Conservation (phyloP, 2,329 filamentous ascomycete species). For the Fusarium papillatum region DNA sequence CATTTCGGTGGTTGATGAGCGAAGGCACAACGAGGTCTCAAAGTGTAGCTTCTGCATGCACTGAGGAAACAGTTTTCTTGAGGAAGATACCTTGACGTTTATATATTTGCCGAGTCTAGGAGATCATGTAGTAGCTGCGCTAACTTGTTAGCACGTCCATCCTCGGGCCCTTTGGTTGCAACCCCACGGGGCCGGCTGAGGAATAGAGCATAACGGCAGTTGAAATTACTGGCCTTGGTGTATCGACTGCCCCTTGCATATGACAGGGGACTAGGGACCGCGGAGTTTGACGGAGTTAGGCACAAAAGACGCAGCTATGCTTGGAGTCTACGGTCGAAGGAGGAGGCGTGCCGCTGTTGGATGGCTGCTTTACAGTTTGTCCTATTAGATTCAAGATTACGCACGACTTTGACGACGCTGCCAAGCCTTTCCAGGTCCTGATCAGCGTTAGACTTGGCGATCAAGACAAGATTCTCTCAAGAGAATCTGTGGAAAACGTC, state of each 20-base stretch:
- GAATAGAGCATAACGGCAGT: background rate
- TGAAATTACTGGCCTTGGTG: background rate
- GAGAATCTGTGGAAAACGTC: background rate
- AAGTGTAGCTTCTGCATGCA: background rate
- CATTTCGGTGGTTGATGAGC: background rate
- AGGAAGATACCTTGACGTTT: background rate
- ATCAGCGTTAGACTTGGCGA: background rate
- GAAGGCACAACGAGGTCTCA: background rate
- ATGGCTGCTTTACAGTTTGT: background rate
- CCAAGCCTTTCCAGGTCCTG: background rate
- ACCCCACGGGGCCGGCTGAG: background rate
- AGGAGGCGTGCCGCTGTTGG: background rate
- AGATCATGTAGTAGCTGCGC: background rate
- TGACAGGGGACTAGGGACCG: background rate
- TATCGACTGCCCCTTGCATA: background rate
- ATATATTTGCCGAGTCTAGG: background rate
- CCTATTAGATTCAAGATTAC: background rate
- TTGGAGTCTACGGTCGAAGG: background rate
- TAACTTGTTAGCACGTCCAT: background rate
- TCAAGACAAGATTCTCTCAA: background rate
- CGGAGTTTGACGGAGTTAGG: too few relatives aligned
- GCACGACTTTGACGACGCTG: background rate
- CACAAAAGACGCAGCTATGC: background rate
- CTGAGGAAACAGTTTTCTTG: background rate
- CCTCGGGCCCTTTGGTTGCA: background rate